A percentile compares a stretch with the other conserved stretches of the same genome.
Evolutionary conservation across 2,329 filamentous ascomycete species (phyloP).

Genomic region (Pyrenophora teres): DNA sequence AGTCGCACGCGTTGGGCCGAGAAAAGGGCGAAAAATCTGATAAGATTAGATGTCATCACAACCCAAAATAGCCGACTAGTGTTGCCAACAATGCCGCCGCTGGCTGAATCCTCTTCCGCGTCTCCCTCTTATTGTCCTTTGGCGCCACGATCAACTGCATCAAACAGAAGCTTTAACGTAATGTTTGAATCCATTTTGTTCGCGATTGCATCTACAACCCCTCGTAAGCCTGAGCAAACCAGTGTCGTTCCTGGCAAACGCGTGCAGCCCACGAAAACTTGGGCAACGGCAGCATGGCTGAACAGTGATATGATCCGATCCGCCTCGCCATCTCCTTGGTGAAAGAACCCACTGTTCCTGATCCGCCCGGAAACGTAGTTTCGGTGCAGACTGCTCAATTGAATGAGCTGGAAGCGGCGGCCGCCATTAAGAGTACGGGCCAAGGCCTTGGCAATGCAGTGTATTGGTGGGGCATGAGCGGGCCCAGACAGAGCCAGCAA

Average conservation of each 20-base stretch:
- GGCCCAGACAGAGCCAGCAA: conserved; percentile 7
- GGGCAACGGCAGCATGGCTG: not conserved
- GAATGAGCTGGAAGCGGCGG: conserved; percentile 4
- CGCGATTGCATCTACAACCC: too few relatives aligned
- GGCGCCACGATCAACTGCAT: too few relatives aligned
- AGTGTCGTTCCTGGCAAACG: too few relatives aligned
- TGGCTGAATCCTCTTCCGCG: not conserved
- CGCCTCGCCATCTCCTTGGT: not conserved
- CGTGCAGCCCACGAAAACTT: not conserved
- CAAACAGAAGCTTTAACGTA: too few relatives aligned
- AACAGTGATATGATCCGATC: conserved; percentile 2
- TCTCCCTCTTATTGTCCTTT: not conserved
- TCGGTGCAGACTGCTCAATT: conserved; percentile 19
- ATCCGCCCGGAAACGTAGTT: conserved; percentile 5
- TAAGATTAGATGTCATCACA: conserved; percentile 20
- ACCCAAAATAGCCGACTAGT: conserved; percentile 2
- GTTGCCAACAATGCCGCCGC: not conserved
- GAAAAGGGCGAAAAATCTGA: conserved; percentile 15
- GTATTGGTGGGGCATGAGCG: conserved; percentile 7
- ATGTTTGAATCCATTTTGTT: too few relatives aligned
- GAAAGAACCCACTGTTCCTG: conserved; percentile 1
- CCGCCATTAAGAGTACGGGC: conserved; percentile 16
- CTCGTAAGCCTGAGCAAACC: too few relatives aligned
- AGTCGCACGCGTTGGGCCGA: not conserved
- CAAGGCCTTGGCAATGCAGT: conserved; percentile 23